A percentile compares a stretch with the other conserved stretches of the same genome.
Conservation (phyloP, 1,284 basidiomycete genomes). For the Sanghuangporus sanghuang region DNA sequence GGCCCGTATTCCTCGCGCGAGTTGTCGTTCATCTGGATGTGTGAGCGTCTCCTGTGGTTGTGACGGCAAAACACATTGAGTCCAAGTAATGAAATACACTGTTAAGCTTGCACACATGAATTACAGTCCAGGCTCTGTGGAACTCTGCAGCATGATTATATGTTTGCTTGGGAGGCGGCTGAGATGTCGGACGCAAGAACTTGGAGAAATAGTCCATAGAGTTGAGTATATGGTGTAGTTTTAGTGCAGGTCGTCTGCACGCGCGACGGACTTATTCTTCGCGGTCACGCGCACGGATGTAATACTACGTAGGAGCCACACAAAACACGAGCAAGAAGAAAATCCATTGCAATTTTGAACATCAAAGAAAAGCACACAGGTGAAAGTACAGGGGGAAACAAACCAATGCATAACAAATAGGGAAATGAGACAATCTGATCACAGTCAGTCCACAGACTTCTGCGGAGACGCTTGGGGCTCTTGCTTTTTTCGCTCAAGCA, state of each 20-base stretch:
- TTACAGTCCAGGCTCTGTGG: constrained; percentile 62
- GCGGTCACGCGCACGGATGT: neutral
- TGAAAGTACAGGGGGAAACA: neutral
- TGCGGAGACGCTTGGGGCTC: constrained; percentile 25
- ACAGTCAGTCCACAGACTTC: constrained; percentile 37
- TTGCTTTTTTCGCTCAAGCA: constrained; percentile 48
- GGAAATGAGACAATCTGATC: neutral
- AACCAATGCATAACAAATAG: neutral
- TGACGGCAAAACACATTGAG: constrained; percentile 6
- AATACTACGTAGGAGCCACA: neutral
- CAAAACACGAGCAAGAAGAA: neutral
- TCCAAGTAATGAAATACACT: neutral
- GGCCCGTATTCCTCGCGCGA: constrained; percentile 73
- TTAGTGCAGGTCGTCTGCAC: neutral
- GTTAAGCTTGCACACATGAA: constrained; percentile 47
- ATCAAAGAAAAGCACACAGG: neutral
- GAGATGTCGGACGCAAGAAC: constrained; percentile 55
- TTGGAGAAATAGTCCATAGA: constrained; percentile 82
- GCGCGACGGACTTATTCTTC: neutral
- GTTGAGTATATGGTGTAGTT: neutral
- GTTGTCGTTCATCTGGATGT: constrained; percentile 77
- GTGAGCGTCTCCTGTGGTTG: constrained; percentile 61
- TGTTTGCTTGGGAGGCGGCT: constrained; percentile 44
- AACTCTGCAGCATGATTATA: constrained; percentile 68
- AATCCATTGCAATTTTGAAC: neutral